Percentiles rank a stretch among this genome's conserved stretches.
These are phyloP conservation scores for Geotrichum restrictum DNA, from an alignment of 1,139 yeast genomes.

Conservation along the genomic window DNA sequence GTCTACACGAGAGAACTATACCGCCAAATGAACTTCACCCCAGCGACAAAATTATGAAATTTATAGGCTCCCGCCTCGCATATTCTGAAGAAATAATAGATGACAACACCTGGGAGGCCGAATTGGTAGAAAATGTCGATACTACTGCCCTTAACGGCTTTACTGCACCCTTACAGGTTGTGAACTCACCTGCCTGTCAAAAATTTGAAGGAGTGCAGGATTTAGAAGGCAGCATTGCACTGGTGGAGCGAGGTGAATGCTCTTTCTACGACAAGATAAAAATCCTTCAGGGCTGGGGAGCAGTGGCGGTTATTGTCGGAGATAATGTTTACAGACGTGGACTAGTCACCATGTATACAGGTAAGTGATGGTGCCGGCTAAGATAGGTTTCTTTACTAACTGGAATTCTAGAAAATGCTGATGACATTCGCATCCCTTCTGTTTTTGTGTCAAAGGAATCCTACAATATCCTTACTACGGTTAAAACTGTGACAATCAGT, in stretches of 20 bases:
- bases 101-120: constrained; percentile 11
- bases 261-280: constrained; percentile 41
- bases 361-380: constrained; percentile 2
- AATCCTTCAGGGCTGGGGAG: constrained; percentile 40
- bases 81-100: not conserved
- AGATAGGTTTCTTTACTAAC: not conserved
- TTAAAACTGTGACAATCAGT: constrained; percentile 34
- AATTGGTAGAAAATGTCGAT: not conserved
- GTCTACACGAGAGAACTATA: not conserved
- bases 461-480: constrained; percentile 31
- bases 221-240: constrained; percentile 32
- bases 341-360: constrained; percentile 39
- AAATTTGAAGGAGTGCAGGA: constrained; percentile 29
- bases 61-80: not conserved
- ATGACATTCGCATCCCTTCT: constrained; percentile 38
- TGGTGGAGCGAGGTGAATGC: constrained; percentile 42
- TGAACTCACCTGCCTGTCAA: constrained; percentile 17
- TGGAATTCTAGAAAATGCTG: constrained; percentile 27
- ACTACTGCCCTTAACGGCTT: constrained; percentile 12
- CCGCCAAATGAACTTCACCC: not conserved
- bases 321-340: constrained; percentile 39
- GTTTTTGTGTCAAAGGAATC: constrained; percentile 39
- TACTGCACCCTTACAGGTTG: constrained; percentile 27
- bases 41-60: not conserved
- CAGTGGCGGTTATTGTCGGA: constrained; percentile 43